Conservation (phyloP, 2,329 filamentous ascomycete genomes). For the Epichloe sylvatica region DNA sequence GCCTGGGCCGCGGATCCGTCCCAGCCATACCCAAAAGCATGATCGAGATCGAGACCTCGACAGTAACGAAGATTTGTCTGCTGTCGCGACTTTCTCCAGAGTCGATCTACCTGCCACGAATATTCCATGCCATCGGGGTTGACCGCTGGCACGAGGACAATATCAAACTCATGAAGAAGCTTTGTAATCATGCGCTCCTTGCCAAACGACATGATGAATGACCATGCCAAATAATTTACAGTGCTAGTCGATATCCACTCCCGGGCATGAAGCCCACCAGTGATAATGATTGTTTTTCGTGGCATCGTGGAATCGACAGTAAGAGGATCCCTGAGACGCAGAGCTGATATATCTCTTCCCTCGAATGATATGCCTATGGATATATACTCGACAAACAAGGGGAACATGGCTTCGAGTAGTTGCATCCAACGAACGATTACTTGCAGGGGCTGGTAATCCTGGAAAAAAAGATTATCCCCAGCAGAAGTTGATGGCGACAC, state of each 20-base stretch:
- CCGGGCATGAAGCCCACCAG: constrained; percentile 78
- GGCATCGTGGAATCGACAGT: constrained; percentile 28
- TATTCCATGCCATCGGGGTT: constrained; percentile 95
- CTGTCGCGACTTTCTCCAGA: constrained; percentile 93
- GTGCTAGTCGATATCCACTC: constrained; percentile 95
- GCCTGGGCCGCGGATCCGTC: constrained; percentile 47
- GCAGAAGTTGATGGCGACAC: constrained; percentile 20
- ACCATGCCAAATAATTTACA: constrained; percentile 82
- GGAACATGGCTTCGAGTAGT: constrained; percentile 79
- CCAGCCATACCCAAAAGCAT: constrained; percentile 76
- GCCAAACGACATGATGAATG: constrained; percentile 69
- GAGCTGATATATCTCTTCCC: constrained; percentile 69
- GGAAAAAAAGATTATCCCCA: constrained; percentile 72
- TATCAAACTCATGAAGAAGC: constrained; percentile 71
- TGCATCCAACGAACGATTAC: constrained; percentile 85
- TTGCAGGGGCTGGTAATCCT: constrained; percentile 76
- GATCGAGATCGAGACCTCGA: constrained; percentile 77
- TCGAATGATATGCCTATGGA: constrained; percentile 77
- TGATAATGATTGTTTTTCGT: constrained; percentile 67
- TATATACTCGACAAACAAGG: constrained; percentile 58
- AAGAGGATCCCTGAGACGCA: constrained; percentile 54
- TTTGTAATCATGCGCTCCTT: constrained; percentile 58
- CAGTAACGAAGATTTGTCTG: constrained; percentile 72
- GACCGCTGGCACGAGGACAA: constrained; percentile 73
- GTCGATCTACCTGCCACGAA: constrained; percentile 77